A percentile compares a stretch with the other conserved stretches of the same genome.
These are phyloP conservation scores for Euphorbia tirucalli DNA, from an alignment of 345 rosid species.

Conservation along the genomic window DNA sequence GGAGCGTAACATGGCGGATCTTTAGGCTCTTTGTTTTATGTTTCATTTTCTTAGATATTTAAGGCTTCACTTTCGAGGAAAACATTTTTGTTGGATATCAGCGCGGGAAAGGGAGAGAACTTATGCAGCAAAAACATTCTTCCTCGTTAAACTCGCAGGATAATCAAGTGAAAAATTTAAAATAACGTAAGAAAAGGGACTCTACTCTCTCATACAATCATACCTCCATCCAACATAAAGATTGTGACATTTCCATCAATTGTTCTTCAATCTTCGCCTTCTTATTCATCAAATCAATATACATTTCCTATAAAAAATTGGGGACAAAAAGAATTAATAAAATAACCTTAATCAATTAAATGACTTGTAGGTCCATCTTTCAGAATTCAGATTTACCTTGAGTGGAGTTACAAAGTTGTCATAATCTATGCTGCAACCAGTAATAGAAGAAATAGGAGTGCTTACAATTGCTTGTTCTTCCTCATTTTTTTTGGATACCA, in stretches of 20 bases:
- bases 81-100: no score
- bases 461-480: constrained; percentile 35
- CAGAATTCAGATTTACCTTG: constrained; percentile 40
- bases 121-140: no score
- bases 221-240: constrained; percentile 56
- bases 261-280: constrained; percentile 57
- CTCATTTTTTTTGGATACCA: constrained; percentile 45
- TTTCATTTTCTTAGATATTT: no score
- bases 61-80: no score
- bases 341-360: background rate
- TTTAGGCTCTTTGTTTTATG: no score
- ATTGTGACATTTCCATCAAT: constrained; percentile 46
- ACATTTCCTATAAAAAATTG: constrained; percentile 47
- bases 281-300: constrained; percentile 49
- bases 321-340: background rate
- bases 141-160: no score
- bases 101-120: no score
- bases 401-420: constrained; percentile 38
- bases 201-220: background rate
- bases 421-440: constrained; percentile 41
- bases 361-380: background rate
- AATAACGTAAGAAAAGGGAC: no score
- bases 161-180: no score
- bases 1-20: no score
- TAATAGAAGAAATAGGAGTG: constrained; percentile 40